A percentile compares a stretch with the other conserved stretches of the same genome.
Evolutionary conservation across 164 flowering plant species (phyloP).

Genomic region (Umbellularia californica): DNA sequence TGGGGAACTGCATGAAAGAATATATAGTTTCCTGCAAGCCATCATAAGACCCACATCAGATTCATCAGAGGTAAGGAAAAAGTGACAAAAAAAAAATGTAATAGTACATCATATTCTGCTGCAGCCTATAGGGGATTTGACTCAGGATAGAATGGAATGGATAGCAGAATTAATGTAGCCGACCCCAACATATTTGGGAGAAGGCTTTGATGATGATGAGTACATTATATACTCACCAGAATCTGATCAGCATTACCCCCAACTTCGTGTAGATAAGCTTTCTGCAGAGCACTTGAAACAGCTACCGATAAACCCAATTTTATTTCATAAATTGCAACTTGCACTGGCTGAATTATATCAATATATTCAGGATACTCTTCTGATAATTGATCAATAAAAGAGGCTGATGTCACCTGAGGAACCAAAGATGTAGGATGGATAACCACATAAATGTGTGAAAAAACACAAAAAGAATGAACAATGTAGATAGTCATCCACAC

Average conservation of each 20-base stretch:
- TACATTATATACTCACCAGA: constrained; percentile 30
- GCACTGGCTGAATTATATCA: constrained; percentile 81
- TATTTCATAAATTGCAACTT: constrained; percentile 88
- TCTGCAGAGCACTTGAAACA: constrained; percentile 41
- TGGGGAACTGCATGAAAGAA: constrained; percentile 71
- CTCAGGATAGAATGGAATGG: no score
- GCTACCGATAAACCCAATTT: constrained; percentile 72
- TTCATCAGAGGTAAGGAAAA: constrained; percentile 8
- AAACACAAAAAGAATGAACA: background rate
- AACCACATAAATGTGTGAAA: background rate
- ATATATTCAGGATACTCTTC: constrained; percentile 47
- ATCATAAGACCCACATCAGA: background rate
- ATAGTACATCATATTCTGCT: background rate
- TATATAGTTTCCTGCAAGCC: constrained; percentile 44
- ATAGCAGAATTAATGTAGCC: no score
- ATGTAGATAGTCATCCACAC: background rate
- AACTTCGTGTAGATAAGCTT: constrained; percentile 24
- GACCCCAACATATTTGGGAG: no score
- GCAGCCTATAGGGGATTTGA: no score
- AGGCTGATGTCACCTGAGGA: constrained; percentile 55
- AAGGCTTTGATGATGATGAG: no score
- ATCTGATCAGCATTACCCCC: constrained; percentile 30
- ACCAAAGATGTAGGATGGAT: background rate
- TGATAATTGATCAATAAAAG: constrained; percentile 57
- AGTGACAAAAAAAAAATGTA: background rate